phyloP scores from a whole-genome alignment of 345 rosid species.

The Pseudoturritis turrita region DNA sequence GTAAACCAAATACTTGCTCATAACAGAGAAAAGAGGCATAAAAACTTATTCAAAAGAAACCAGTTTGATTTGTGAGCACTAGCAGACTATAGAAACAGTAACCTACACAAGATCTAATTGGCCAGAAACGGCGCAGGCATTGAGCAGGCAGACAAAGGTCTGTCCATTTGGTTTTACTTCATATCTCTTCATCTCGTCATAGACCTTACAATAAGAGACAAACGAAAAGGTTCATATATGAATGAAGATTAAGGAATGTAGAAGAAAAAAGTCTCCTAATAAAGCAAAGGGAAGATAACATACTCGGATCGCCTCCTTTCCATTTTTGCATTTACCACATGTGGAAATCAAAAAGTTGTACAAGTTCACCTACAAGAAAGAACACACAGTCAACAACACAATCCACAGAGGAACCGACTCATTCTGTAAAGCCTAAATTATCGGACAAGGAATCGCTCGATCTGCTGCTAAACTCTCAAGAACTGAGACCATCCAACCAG shows the following conservation, averaged over 20 bases:
- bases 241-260: neutral
- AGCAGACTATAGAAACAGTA: slow-evolving; percentile 27
- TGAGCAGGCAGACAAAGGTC: slow-evolving; percentile 77
- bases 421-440: neutral
- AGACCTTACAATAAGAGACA: slow-evolving; percentile 43
- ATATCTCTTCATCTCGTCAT: slow-evolving; percentile 87
- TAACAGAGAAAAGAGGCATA: neutral
- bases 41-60: neutral
- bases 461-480: neutral
- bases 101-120: slow-evolving; percentile 82
- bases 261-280: neutral
- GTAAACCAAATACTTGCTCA: neutral
- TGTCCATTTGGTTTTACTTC: slow-evolving; percentile 93
- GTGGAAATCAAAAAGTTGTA: slow-evolving; percentile 85
- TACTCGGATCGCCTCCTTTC: slow-evolving; percentile 69
- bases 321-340: slow-evolving; percentile 84
- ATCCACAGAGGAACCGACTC: neutral
- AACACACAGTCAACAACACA: neutral
- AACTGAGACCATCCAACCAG: neutral
- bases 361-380: slow-evolving; percentile 50
- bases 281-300: slow-evolving; percentile 7
- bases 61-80: neutral
- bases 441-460: neutral
- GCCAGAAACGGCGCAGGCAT: slow-evolving; percentile 89
- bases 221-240: neutral